Conservation (phyloP, 1,284 basidiomycete genomes). For the Rhodotorula mucilaginosa region DNA sequence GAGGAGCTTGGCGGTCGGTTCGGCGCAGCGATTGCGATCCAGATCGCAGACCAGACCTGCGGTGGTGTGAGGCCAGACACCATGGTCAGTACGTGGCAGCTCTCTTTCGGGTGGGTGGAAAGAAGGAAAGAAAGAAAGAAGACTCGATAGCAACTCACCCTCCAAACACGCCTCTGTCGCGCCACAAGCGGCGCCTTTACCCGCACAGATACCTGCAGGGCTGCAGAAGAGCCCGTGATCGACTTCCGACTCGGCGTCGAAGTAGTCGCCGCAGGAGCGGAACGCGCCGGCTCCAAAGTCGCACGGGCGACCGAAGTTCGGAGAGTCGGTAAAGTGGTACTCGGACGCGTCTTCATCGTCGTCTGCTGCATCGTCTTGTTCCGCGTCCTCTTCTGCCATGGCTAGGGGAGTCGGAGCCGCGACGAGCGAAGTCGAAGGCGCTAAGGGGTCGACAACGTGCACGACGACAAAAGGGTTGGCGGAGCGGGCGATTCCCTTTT, state of each 20-base stretch:
- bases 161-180: slow-evolving; percentile 17
- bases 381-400: background rate
- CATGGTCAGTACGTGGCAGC: background rate
- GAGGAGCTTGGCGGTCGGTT: slow-evolving; percentile 3
- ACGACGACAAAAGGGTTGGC: slow-evolving; percentile 23
- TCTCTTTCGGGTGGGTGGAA: background rate
- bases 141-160: slow-evolving; percentile 7
- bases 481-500: background rate
- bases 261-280: slow-evolving; percentile 28
- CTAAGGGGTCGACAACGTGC: slow-evolving; percentile 25
- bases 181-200: slow-evolving; percentile 27
- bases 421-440: slow-evolving; percentile 14
- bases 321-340: slow-evolving; percentile 8
- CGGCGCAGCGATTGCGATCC: slow-evolving; percentile 22
- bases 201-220: slow-evolving; percentile 22
- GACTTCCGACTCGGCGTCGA: slow-evolving; percentile 8
- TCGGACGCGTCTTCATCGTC: background rate
- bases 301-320: slow-evolving; percentile 19
- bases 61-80: background rate
- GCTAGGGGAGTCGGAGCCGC: slow-evolving; percentile 6
- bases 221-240: slow-evolving; percentile 38
- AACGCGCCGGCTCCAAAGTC: slow-evolving; percentile 8
- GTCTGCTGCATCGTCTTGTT: background rate
- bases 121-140: too few species aligned
- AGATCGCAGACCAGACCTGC: slow-evolving; percentile 29